Evolutionary conservation across 192 early-diverging fungal species (phyloP).

Genomic region (Backusella mclennaniae): DNA sequence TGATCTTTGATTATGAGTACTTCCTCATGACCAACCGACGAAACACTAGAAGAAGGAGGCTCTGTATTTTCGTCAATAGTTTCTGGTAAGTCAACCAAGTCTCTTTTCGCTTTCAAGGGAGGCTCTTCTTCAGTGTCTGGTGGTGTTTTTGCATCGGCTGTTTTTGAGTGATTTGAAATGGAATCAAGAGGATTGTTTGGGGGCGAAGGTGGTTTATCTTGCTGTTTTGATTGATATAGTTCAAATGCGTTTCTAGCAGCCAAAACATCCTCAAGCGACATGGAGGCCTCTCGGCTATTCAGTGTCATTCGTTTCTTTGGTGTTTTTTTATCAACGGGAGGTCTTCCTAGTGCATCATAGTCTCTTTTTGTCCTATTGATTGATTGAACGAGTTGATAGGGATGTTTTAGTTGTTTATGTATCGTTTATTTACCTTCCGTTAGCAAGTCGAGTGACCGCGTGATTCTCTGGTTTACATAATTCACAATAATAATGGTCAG

Average conservation of each 20-base stretch:
- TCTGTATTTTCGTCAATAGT: constrained; percentile 11
- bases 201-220: not conserved
- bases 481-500: constrained; percentile 52
- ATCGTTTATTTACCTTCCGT: constrained; percentile 35
- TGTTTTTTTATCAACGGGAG: constrained; percentile 32
- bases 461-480: constrained; percentile 47
- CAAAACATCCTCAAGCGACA: constrained; percentile 48
- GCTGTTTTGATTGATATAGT: not conserved
- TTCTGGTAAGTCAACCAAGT: not conserved
- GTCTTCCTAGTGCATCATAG: constrained; percentile 11
- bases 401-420: not conserved
- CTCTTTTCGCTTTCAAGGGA: not conserved
- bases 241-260: constrained; percentile 25
- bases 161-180: constrained; percentile 7
- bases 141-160: not conserved
- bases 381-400: not conserved
- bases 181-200: not conserved
- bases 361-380: constrained; percentile 21
- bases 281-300: constrained; percentile 54
- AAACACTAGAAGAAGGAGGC: constrained; percentile 11
- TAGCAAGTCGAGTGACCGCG: constrained; percentile 21
- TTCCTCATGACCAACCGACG: constrained; percentile 18
- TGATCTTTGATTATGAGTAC: not conserved
- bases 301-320: constrained; percentile 55
- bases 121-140: not conserved